Evolutionary conservation across 805 yeast species (phyloP).

Genomic region (Saitoella complicata): DNA sequence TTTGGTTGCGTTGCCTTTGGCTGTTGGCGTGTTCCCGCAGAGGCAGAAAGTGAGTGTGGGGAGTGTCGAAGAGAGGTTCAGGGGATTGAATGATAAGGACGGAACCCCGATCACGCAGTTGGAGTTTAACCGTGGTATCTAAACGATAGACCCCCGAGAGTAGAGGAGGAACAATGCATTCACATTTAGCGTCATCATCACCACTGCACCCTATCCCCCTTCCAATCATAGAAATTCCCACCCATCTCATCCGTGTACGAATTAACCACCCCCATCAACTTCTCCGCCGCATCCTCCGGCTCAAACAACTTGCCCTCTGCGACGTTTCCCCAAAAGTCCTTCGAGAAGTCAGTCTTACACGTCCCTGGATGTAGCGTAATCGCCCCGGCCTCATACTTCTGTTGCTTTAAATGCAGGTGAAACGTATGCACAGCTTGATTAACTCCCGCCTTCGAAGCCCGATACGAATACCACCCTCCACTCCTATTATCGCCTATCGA

Average conservation of each 20-base stretch:
- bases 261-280: background rate
- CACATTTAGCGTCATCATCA: background rate
- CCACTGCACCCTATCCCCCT: background rate
- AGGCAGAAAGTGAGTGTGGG: conserved; percentile 44
- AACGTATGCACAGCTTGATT: background rate
- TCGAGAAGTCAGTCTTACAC: background rate
- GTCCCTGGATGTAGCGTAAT: background rate
- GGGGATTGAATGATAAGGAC: conserved; percentile 39
- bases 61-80: conserved; percentile 50
- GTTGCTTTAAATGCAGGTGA: background rate
- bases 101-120: conserved; percentile 46
- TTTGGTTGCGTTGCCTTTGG: conserved; percentile 80
- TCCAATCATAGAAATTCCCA: background rate
- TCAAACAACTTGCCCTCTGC: background rate
- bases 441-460: background rate
- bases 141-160: conserved; percentile 12
- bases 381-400: background rate
- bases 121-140: conserved; percentile 89
- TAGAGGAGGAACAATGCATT: conserved; percentile 2
- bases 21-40: conserved; percentile 91
- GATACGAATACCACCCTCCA: background rate
- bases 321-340: background rate
- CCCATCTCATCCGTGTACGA: background rate
- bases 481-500: background rate
- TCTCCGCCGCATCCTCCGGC: background rate